These are phyloP conservation scores for Agrocybe pediades DNA, from an alignment of 768 basidiomycete genomes.

Conservation along the genomic window DNA sequence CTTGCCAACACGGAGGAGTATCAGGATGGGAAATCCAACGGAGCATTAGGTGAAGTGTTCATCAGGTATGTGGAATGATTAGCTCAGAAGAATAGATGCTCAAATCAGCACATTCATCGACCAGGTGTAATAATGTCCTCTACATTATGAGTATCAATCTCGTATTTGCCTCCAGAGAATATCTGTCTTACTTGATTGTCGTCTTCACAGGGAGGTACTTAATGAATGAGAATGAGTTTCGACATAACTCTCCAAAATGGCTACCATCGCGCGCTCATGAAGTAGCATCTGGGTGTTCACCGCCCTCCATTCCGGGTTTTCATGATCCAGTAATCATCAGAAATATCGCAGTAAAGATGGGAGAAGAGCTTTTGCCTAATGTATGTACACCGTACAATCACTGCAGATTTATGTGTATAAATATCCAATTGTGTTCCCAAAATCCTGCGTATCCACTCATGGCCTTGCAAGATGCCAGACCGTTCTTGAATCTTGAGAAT, in stretches of 20 bases:
- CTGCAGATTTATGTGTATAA: neutral
- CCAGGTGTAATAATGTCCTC: conserved; percentile 92
- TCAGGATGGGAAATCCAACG: conserved; percentile 93
- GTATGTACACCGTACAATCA: neutral
- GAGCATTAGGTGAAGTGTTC: conserved; percentile 97
- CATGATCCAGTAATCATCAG: neutral
- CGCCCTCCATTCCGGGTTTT: neutral
- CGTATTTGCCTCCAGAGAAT: neutral
- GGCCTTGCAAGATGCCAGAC: too few species aligned
- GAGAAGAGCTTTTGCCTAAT: neutral
- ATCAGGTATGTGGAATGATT: conserved; percentile 68
- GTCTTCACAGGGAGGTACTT: conserved; percentile 73
- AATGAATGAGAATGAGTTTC: conserved; percentile 36
- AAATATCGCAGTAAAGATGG: neutral
- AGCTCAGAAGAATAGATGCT: neutral
- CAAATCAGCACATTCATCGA: conserved; percentile 12
- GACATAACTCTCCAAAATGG: neutral
- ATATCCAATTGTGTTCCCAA: neutral
- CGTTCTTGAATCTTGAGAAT: too few species aligned
- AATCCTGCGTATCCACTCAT: neutral
- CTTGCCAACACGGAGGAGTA: conserved; percentile 99
- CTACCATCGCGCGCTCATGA: neutral
- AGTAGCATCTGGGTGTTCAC: neutral
- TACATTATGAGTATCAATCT: conserved; percentile 80
- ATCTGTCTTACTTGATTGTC: conserved; percentile 23